These are phyloP conservation scores for Piper longum DNA, from an alignment of 164 flowering plant species.

Conservation along the genomic window DNA sequence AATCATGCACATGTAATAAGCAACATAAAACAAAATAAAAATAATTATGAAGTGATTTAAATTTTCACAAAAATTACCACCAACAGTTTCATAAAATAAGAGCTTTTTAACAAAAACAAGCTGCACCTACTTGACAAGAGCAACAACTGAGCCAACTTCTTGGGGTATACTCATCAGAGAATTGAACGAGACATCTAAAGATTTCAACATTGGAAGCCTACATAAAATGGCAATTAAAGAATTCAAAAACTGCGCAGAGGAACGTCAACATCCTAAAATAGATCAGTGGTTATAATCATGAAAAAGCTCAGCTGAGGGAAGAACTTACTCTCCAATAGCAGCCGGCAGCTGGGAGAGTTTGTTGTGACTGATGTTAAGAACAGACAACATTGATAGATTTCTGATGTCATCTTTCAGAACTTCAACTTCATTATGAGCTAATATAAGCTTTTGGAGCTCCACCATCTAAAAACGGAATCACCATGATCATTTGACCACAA, in stretches of 20 bases:
- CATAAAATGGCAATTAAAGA: slow-evolving; percentile 4
- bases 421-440: slow-evolving; percentile 84
- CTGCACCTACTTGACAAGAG: slow-evolving; percentile 69
- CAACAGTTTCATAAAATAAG: background rate
- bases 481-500: background rate
- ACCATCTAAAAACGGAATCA: slow-evolving; percentile 36
- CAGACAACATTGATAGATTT: slow-evolving; percentile 46
- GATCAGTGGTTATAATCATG: background rate
- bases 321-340: slow-evolving; percentile 82
- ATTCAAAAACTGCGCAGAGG: background rate
- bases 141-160: slow-evolving; percentile 67
- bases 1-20: background rate
- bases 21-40: background rate
- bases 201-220: slow-evolving; percentile 75
- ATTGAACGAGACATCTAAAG: slow-evolving; percentile 73
- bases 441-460: slow-evolving; percentile 78
- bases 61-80: background rate
- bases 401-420: slow-evolving; percentile 57
- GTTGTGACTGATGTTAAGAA: slow-evolving; percentile 83
- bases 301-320: background rate
- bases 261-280: background rate
- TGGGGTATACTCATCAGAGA: slow-evolving; percentile 43
- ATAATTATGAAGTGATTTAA: too few species aligned
- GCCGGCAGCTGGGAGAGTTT: slow-evolving; percentile 72
- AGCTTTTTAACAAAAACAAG: background rate